Evolutionary conservation across 2,329 filamentous ascomycete genomes (phyloP), one percentile per base, ranked within the genome.

Genomic region (Exophiala bonariae): DNA sequence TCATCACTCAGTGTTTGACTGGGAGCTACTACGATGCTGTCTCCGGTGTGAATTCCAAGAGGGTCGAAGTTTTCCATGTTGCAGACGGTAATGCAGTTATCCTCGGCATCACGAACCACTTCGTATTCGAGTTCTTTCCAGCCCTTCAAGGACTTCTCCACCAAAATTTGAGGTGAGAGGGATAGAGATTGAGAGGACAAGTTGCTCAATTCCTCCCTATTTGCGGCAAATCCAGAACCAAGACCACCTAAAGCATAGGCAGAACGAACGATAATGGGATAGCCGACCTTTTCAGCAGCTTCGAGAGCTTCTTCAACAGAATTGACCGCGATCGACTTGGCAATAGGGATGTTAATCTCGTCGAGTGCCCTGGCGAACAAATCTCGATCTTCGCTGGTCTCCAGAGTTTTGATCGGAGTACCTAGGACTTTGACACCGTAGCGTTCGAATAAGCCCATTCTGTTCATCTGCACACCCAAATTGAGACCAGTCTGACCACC

Each of bases 51-150:
- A 46, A 96, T 95, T 64, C 93, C 93, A 30, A 99, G 82, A 57
- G 93, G 93, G 65, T 97, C 93, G 63, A 97, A 97, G 79, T 97
- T 97, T 72, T 95, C 89, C 89, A 95, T 95, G 76, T 95, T 97
- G 79, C 92, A 97, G 60, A 97, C 92, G 3, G 92, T 97, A 64
- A 97, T 97, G 69, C 93, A 97, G 81, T 99, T 99, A 80, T 97
- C 95, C 69, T 88, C 85, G 44, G 89, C 92, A 70, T 99, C 93
- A 61, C 93, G 88, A 54, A 97, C 93, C 48, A 97, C 93, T 72
- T 97, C 93, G 65, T 97, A 99, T 71, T 99, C 93, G 41, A 96
- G 86, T 72, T 99, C 93, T 74, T 99, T 99, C 93, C 93, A 99
- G 69, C 93, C 93, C 79, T 96, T 97, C 60, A 99, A 83, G 42